Evolutionary conservation across 495 filamentous ascomycete genomes (phyloP).

Genomic region (Tuber indicum): DNA sequence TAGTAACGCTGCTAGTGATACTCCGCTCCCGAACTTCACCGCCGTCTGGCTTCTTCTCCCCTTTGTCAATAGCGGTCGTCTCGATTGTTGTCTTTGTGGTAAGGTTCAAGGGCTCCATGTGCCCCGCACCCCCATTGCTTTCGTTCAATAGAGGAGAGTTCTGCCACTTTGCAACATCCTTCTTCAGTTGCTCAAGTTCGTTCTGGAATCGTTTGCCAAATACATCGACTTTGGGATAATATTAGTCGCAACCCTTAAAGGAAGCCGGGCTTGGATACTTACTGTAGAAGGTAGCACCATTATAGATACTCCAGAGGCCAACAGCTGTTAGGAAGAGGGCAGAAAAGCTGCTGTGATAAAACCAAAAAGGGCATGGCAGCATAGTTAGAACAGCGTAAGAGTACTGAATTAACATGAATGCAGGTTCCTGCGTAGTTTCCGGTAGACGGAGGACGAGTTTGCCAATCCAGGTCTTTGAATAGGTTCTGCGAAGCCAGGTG

Average conservation of each 20-base stretch:
- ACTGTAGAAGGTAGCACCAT: conserved; percentile 94
- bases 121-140: conserved; percentile 8
- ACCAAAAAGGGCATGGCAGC: conserved; percentile 91
- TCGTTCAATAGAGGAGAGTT: conserved; percentile 20
- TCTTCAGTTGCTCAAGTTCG: conserved; percentile 83
- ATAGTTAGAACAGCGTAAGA: conserved; percentile 82
- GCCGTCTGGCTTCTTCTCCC: conserved; percentile 13
- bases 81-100: conserved; percentile 9
- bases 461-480: conserved; percentile 80
- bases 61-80: conserved; percentile 19
- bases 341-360: conserved; percentile 78
- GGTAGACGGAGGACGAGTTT: conserved; percentile 75
- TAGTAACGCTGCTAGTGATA: conserved; percentile 20
- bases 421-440: conserved; percentile 66
- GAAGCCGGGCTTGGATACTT: conserved; percentile 2
- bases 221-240: conserved; percentile 53
- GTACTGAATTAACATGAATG: conserved; percentile 97
- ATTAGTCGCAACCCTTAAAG: conserved; percentile 15
- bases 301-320: conserved; percentile 87
- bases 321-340: conserved; percentile 67
- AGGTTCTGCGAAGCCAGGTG: conserved; percentile 90
- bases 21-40: conserved; percentile 25
- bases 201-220: conserved; percentile 96
- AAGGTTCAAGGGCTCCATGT: conserved; percentile 24
- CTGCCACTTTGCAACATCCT: conserved; percentile 87